phyloP scores from a whole-genome alignment of 2,329 filamentous ascomycete species.

The Drechslerella dactyloides region DNA sequence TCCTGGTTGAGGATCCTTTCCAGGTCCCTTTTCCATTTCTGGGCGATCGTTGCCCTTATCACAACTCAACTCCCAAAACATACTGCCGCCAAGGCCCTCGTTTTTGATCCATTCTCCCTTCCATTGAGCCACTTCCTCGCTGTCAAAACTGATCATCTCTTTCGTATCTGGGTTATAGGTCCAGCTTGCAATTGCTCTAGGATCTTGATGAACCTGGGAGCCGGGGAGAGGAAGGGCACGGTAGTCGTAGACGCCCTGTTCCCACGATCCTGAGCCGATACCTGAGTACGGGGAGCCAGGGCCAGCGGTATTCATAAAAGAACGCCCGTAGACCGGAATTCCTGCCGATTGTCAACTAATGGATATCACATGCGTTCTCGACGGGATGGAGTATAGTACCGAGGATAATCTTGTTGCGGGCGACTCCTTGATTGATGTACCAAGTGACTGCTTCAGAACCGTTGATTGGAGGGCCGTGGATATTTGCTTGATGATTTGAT shows the following conservation, averaged over 20 bases:
- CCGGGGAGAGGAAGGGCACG: conserved; percentile 78
- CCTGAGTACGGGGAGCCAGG: conserved; percentile 73
- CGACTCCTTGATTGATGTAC: conserved; percentile 65
- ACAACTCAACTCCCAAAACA: conserved; percentile 94
- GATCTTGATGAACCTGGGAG: conserved; percentile 70
- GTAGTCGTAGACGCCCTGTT: conserved; percentile 85
- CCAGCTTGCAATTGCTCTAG: conserved; percentile 72
- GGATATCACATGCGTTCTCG: too few species aligned
- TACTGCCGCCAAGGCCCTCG: conserved; percentile 75
- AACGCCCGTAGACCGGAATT: conserved; percentile 89
- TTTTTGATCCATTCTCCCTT: conserved; percentile 76
- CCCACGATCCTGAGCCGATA: conserved; percentile 81
- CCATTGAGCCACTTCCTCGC: conserved; percentile 67
- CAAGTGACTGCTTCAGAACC: conserved; percentile 57
- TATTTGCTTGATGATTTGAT: conserved; percentile 81
- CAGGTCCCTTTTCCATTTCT: conserved; percentile 20
- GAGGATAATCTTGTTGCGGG: conserved; percentile 76
- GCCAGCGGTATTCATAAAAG: conserved; percentile 79
- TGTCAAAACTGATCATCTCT: conserved; percentile 81
- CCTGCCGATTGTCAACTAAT: too few species aligned
- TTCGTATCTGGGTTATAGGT: conserved; percentile 71
- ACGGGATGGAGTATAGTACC: conserved; percentile 60
- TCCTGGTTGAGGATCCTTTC: conserved; percentile 16
- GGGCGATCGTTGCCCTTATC: conserved; percentile 64
- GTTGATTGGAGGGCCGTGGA: conserved; percentile 62